These are phyloP conservation scores for Coemansia sp. DNA, from an alignment of 192 early-diverging fungal species.

Conservation along the genomic window DNA sequence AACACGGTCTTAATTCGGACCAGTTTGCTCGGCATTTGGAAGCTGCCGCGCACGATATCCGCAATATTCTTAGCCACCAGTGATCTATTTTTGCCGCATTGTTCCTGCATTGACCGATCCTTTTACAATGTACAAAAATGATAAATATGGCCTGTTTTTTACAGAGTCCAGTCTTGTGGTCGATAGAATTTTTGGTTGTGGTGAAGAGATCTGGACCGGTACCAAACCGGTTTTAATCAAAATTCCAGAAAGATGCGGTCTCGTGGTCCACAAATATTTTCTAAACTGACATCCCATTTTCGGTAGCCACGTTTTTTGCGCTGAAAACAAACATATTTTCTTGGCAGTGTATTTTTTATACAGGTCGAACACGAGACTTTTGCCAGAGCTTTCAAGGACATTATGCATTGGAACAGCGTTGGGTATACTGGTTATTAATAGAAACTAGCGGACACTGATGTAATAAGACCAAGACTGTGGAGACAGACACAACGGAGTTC, in stretches of 20 bases:
- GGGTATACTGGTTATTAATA: neutral
- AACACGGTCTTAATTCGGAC: constrained; percentile 56
- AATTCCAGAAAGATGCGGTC: neutral
- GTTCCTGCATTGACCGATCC: neutral
- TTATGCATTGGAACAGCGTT: too few relatives aligned
- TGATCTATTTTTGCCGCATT: neutral
- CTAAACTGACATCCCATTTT: neutral
- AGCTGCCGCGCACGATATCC: constrained; percentile 84
- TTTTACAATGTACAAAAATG: neutral
- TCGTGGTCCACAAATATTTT: neutral
- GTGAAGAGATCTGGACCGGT: neutral
- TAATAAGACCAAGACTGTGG: neutral
- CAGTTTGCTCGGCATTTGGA: constrained; percentile 73
- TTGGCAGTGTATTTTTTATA: too few relatives aligned
- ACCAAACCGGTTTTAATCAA: neutral
- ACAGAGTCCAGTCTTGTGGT: neutral
- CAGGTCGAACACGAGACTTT: too few relatives aligned
- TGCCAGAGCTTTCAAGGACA: too few relatives aligned
- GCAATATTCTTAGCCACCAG: constrained; percentile 37
- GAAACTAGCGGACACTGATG: neutral
- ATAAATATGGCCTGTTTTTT: neutral
- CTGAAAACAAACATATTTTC: too few relatives aligned
- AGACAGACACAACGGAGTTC: too few relatives aligned
- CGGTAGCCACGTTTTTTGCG: neutral
- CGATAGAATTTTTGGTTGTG: neutral